Evolutionary conservation across 441 rosid genomes (phyloP).

Genomic region (Biscutella auriculata): DNA sequence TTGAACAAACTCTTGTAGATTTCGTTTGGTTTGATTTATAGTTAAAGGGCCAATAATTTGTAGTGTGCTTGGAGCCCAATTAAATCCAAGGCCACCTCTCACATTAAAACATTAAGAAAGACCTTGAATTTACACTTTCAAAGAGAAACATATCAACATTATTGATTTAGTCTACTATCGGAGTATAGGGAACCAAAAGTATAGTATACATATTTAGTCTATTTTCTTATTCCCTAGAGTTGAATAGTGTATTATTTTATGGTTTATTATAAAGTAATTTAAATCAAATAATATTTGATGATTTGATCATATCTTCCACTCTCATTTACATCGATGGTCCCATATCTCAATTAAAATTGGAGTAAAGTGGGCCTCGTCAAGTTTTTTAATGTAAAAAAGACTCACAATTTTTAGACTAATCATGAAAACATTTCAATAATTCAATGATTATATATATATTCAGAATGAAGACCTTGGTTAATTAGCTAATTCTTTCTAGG

Average conservation of each 20-base stretch:
- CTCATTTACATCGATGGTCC: constrained; percentile 19
- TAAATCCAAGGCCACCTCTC: too few relatives aligned
- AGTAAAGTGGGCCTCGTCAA: constrained; percentile 8
- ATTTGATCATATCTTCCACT: constrained; percentile 19
- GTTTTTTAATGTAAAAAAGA: constrained; percentile 2
- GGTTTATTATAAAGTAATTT: neutral
- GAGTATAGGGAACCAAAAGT: too few relatives aligned
- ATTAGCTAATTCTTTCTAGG: constrained; percentile 1
- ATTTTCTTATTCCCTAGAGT: neutral
- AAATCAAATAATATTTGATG: constrained; percentile 10
- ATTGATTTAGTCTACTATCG: too few relatives aligned
- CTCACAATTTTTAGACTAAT: constrained; percentile 11
- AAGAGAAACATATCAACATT: too few relatives aligned
- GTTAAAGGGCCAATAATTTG: too few relatives aligned
- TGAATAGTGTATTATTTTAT: neutral
- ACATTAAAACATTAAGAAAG: too few relatives aligned
- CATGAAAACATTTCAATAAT: constrained; percentile 13
- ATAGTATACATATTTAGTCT: too few relatives aligned
- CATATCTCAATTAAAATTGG: constrained; percentile 3
- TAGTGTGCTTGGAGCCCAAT: too few relatives aligned
- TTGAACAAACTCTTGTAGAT: too few relatives aligned
- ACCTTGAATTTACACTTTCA: too few relatives aligned
- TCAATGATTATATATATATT: constrained; percentile 7
- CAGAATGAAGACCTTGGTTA: constrained; percentile 7
- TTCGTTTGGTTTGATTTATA: too few relatives aligned